Base-by-base conservation (phyloP, 805 yeast species). In the Nakazawaea sp. region DNA sequence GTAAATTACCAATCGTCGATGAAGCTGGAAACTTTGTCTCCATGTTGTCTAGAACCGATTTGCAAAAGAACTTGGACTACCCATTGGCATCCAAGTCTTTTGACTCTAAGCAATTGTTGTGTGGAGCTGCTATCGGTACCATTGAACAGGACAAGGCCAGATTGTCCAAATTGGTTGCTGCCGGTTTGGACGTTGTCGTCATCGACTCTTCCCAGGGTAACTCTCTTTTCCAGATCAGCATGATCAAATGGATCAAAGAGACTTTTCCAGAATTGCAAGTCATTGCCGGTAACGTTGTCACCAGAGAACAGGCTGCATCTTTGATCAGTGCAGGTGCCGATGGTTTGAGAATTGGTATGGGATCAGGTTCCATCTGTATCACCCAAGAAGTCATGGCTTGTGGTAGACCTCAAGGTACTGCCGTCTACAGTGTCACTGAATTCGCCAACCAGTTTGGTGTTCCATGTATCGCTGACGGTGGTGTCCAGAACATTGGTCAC, bases 321-420 rank as follows among this genome's bases (percentile, higher is more conserved):
- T 75, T 92, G 57, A 90, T 88, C 54, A 81, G 74, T 53, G 96
- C 95, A 36, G 98, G 98, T 66, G 96, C 95, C 37, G 98, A 92
- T 62, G 97, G 89, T 61, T 73, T 92, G 55, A 87, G 97, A 76
- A 90, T 92, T 51, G 98, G 98, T 70, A 92, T 92, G 98, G 98
- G 98, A 59, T 86, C 97, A 24, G 98, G 98, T 56, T 87, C 97
- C 45, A 94, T 94, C 61, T 92, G 98, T 76, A 92, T 92, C 61
- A 92, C 98, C 37, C 98, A 92, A 71, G 98, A 92, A 70, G 98
- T 92, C 43, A 92, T 92, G 98, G 98, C 98, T 36, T 95, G 96
- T 69, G 98, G 98, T 68, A 88, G 98, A 75, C 98, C 98, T 44
- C 98, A 92, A 72, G 98, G 97, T 68, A 88, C 97, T 49, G 98